Percentiles rank a stretch among this genome's conserved stretches.
Conservation (phyloP, 345 rosid species). For the Populus davidiana region DNA sequence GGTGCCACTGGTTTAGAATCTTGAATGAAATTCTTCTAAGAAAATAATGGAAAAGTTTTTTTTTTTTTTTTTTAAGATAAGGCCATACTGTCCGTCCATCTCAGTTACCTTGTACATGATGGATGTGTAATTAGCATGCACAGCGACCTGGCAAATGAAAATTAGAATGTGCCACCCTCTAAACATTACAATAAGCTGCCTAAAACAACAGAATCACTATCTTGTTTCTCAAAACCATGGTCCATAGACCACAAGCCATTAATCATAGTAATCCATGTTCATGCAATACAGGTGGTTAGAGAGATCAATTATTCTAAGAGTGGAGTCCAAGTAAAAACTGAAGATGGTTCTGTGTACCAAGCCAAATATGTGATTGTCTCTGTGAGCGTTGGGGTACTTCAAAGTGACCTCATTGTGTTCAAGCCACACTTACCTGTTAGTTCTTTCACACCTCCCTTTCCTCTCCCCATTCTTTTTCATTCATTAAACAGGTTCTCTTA, state of each 20-base stretch:
- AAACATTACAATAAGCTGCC: no score
- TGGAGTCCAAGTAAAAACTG: conserved; percentile 21
- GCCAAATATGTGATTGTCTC: conserved; percentile 24
- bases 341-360: conserved; percentile 20
- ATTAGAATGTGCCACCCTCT: no score
- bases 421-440: conserved; percentile 23
- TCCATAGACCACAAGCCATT: no score
- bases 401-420: conserved; percentile 23
- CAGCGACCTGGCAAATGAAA: no score
- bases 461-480: not conserved
- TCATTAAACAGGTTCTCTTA: not conserved
- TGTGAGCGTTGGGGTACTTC: conserved; percentile 32
- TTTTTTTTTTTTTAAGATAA: no score
- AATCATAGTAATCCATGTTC: no score
- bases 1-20: not conserved
- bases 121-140: no score
- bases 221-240: no score
- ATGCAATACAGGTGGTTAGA: conserved; percentile 13
- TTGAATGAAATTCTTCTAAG: not conserved
- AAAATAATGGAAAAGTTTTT: not conserved
- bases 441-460: not conserved
- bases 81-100: no score
- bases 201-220: no score
- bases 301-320: conserved; percentile 9
- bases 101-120: no score